phyloP scores from a whole-genome alignment of 345 rosid genomes.

The Eucalyptus dawsonii region DNA sequence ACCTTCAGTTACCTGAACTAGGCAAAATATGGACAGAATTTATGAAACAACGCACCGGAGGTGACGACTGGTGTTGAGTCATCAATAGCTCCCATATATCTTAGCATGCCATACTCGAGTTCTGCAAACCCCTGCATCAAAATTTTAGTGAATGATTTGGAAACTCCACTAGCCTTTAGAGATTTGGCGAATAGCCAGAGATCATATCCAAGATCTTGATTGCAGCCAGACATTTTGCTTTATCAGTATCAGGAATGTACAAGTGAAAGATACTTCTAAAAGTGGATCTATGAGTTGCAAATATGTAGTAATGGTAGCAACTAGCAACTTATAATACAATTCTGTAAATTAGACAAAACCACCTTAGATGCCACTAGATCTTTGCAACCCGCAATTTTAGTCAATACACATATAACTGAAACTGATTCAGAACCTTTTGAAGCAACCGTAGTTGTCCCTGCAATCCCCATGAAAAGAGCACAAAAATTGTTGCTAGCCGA shows the following conservation, averaged over 20 bases:
- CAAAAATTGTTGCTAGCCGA: background rate
- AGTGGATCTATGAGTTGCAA: background rate
- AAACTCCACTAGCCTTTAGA: background rate
- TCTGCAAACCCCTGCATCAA: constrained; percentile 80
- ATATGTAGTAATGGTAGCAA: background rate
- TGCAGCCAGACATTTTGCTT: background rate
- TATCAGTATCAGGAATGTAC: background rate
- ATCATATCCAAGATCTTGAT: background rate
- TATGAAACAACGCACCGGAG: constrained; percentile 23
- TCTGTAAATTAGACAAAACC: background rate
- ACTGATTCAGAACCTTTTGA: background rate
- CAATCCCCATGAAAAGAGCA: background rate
- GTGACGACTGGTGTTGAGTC: constrained; percentile 72
- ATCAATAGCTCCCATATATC: constrained; percentile 87
- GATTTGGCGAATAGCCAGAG: background rate
- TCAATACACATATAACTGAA: background rate
- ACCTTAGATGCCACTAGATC: background rate
- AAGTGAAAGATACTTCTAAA: background rate
- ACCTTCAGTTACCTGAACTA: background rate
- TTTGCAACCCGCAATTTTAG: background rate
- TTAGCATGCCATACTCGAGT: constrained; percentile 92
- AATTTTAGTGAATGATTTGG: background rate
- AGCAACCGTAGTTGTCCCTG: background rate
- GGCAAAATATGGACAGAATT: background rate
- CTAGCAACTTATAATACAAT: background rate